Evolutionary conservation across 2,329 filamentous ascomycete genomes (phyloP).

Genomic region (Tolypocladium tropicale): DNA sequence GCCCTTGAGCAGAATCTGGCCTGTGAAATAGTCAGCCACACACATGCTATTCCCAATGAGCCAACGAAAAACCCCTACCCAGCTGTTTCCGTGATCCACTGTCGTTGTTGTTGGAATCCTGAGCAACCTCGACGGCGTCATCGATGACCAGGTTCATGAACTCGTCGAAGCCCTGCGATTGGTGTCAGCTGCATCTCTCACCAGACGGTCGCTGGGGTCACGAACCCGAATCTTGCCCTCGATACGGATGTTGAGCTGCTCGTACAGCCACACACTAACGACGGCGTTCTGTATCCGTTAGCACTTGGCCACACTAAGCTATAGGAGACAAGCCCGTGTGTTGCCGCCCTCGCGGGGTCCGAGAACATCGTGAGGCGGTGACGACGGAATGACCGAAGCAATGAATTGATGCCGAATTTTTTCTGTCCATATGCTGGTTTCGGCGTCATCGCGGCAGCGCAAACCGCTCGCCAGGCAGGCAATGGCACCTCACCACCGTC

Average conservation of each 20-base stretch:
- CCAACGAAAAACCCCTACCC: constrained; percentile 41
- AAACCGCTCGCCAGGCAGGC: no score
- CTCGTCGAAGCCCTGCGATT: constrained; percentile 79
- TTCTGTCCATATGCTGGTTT: no score
- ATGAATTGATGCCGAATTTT: no score
- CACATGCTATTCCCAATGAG: not conserved
- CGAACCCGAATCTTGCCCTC: constrained; percentile 90
- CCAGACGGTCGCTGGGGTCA: constrained; percentile 3
- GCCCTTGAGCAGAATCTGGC: constrained; percentile 78
- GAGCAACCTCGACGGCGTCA: constrained; percentile 85
- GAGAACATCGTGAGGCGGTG: not conserved
- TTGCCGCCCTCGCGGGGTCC: not conserved
- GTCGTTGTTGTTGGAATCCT: constrained; percentile 66
- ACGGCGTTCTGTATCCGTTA: constrained; percentile 52
- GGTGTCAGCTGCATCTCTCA: not conserved
- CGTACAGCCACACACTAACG: constrained; percentile 93
- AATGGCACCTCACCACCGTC: not conserved
- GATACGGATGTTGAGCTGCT: constrained; percentile 88
- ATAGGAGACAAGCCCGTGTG: not conserved
- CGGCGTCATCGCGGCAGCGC: not conserved
- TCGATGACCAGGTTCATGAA: constrained; percentile 99
- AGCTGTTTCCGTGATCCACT: constrained; percentile 69
- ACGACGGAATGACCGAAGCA: not conserved
- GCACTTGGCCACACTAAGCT: not conserved
- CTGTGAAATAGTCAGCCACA: constrained; percentile 32